phyloP scores from a whole-genome alignment of 768 basidiomycete species.

The Pulveroboletus sp. region DNA sequence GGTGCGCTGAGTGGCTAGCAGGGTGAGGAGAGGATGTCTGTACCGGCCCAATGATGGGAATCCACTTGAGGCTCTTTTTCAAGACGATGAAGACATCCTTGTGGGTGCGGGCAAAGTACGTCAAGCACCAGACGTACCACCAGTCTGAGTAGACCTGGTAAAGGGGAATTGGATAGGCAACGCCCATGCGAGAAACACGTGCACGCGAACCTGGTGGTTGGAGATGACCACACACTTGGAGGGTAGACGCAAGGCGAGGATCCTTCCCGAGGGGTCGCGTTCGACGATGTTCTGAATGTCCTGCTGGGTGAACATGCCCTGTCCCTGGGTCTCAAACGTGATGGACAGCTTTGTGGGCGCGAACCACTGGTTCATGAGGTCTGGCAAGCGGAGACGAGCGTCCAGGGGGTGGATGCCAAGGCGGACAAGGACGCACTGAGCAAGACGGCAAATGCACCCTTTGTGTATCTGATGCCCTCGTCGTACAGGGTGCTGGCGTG shows the following conservation, averaged over 20 bases:
- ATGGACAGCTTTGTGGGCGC: conserved; percentile 71
- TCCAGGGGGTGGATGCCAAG: not conserved
- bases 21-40: conserved; percentile 17
- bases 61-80: conserved; percentile 84
- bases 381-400: conserved; percentile 34
- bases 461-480: conserved; percentile 73
- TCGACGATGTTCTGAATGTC: conserved; percentile 58
- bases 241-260: conserved; percentile 66
- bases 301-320: conserved; percentile 57
- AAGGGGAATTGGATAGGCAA: conserved; percentile 3
- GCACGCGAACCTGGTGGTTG: conserved; percentile 79
- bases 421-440: conserved; percentile 49
- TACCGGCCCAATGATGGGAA: conserved; percentile 90
- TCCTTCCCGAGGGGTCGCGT: conserved; percentile 53
- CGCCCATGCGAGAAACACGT: not conserved
- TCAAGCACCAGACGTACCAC: conserved; percentile 87
- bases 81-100: conserved; percentile 84
- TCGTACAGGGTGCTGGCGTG: conserved; percentile 58
- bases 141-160: conserved; percentile 72
- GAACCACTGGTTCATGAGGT: conserved; percentile 80
- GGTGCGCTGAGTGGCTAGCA: conserved; percentile 5
- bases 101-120: conserved; percentile 68
- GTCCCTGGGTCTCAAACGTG: conserved; percentile 70
- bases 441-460: conserved; percentile 76
- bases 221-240: conserved; percentile 80